Evolutionary conservation across 345 rosid genomes (phyloP).

Genomic region (Syzygium aromaticum): DNA sequence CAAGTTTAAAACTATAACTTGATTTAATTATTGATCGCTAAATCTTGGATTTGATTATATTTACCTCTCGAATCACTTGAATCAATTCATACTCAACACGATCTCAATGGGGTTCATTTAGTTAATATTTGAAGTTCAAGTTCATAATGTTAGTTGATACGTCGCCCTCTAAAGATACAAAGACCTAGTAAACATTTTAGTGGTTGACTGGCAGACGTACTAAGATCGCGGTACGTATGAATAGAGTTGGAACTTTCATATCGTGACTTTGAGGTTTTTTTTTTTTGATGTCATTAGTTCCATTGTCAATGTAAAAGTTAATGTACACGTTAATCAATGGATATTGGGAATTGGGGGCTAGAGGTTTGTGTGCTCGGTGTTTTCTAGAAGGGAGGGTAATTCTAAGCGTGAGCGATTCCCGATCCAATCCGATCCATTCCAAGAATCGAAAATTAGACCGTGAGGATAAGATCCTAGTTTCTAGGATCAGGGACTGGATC

Average conservation of each 20-base stretch:
- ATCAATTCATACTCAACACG: not conserved
- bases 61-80: not conserved
- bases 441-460: no score
- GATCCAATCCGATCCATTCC: rapidly evolving
- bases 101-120: not conserved
- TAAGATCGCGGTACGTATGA: not conserved
- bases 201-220: rapidly evolving
- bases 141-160: not conserved
- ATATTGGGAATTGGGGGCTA: not conserved
- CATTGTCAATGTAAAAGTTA: not conserved
- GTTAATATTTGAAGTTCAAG: not conserved
- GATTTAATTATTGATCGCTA: not conserved
- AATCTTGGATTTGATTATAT: not conserved
- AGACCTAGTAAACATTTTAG: not conserved
- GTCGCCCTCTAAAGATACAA: not conserved
- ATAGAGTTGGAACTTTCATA: not conserved
- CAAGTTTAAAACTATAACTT: not conserved
- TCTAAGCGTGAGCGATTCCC: no score
- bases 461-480: no score
- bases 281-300: not conserved
- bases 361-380: not conserved
- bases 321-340: not conserved
- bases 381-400: not conserved
- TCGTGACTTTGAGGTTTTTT: not conserved
- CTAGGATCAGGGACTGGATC: no score